Evolutionary conservation across 208 protist species (phyloP).

Genomic region (Angomonas ambiguus): DNA sequence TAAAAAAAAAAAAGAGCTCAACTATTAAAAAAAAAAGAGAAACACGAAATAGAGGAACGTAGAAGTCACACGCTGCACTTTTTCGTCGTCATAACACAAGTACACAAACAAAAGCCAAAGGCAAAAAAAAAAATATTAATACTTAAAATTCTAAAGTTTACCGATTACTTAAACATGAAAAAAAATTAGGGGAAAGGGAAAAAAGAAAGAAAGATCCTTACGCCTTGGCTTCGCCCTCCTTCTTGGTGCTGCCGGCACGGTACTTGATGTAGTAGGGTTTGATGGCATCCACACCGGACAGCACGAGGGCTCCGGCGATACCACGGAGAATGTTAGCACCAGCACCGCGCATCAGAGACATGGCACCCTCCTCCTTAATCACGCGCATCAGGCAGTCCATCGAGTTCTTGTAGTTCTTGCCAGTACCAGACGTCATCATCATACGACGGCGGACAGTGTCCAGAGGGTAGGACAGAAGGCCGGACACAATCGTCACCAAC

Average conservation of each 20-base stretch:
- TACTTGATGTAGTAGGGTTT: slow-evolving; percentile 72
- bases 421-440: slow-evolving; percentile 90
- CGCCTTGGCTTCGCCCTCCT: slow-evolving; percentile 21
- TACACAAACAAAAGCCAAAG: not conserved
- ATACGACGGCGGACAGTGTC: slow-evolving; percentile 97
- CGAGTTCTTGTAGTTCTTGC: slow-evolving; percentile 69
- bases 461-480: slow-evolving; percentile 93
- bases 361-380: slow-evolving; percentile 53
- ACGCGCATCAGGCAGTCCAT: slow-evolving; percentile 59
- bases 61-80: no score
- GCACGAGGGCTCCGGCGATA: slow-evolving; percentile 72
- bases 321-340: slow-evolving; percentile 77
- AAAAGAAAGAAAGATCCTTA: slow-evolving; percentile 10
- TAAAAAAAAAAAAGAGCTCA: slow-evolving; percentile 2
- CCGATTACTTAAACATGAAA: not conserved
- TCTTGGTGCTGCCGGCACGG: slow-evolving; percentile 37
- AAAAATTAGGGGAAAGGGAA: slow-evolving; percentile 7
- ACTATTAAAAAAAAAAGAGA: slow-evolving; percentile 17
- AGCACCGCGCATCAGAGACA: slow-evolving; percentile 57
- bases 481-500: slow-evolving; percentile 64
- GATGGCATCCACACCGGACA: slow-evolving; percentile 77
- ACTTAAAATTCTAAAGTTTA: slow-evolving; percentile 2
- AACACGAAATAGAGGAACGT: not conserved
- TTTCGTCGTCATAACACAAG: not conserved
- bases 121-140: not conserved